These are phyloP conservation scores for Boletus speciosus DNA, from an alignment of 768 basidiomycete genomes.

Conservation along the genomic window DNA sequence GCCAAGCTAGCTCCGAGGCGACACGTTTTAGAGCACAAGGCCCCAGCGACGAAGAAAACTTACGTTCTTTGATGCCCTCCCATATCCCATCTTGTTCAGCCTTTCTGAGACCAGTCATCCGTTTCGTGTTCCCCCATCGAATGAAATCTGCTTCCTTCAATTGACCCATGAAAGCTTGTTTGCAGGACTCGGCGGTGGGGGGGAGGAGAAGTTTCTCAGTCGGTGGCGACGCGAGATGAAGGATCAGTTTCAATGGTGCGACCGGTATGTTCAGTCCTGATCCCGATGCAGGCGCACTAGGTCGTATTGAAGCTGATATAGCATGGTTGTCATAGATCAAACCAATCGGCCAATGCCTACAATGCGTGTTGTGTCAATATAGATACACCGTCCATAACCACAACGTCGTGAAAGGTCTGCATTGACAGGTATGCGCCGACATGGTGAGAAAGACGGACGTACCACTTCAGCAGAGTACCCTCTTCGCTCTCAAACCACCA, in stretches of 20 bases:
- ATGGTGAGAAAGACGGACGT: constrained; percentile 24
- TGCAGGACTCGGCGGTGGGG: constrained; percentile 81
- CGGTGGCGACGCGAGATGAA: constrained; percentile 87
- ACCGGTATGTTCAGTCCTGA: constrained; percentile 38
- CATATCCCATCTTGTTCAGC: constrained; percentile 94
- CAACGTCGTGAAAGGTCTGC: too few species aligned
- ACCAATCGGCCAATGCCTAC: constrained; percentile 98
- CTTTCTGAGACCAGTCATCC: constrained; percentile 87
- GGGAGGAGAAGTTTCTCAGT: constrained; percentile 80
- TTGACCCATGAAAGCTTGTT: constrained; percentile 93
- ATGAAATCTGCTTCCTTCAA: constrained; percentile 97
- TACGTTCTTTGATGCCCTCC: constrained; percentile 95
- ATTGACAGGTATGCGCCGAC: background rate
- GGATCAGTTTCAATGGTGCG: constrained; percentile 68
- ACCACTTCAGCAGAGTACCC: constrained; percentile 86
- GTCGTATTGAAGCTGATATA: constrained; percentile 56
- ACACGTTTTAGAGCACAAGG: constrained; percentile 18
- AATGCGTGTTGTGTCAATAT: constrained; percentile 8
- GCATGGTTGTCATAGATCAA: constrained; percentile 86
- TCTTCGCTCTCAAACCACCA: constrained; percentile 98
- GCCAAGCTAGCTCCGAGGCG: constrained; percentile 18
- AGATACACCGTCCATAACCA: background rate
- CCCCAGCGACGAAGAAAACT: constrained; percentile 33
- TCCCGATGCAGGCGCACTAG: constrained; percentile 35
- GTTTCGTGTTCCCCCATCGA: constrained; percentile 92